Percentiles rank a stretch among this genome's conserved stretches.
Evolutionary conservation across 1,284 basidiomycete genomes (phyloP).

Genomic region (Polyporus tsugae): DNA sequence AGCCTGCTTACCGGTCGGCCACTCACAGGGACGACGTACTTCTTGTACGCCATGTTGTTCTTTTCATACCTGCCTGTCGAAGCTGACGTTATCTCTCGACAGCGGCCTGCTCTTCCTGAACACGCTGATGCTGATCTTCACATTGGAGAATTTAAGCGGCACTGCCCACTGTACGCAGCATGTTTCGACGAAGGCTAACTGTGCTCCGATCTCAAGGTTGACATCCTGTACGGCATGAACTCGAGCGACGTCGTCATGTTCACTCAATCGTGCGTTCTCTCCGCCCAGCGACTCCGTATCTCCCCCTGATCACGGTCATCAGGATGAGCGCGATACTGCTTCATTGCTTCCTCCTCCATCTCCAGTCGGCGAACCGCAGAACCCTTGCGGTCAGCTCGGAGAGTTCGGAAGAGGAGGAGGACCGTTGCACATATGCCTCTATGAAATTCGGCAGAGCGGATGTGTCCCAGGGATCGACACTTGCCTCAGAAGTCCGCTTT

Average conservation of each 20-base stretch:
- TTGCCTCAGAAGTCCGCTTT: background rate
- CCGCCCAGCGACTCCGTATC: background rate
- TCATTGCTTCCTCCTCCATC: constrained; percentile 2
- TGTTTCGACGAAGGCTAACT: no score
- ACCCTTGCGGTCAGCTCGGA: background rate
- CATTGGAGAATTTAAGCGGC: background rate
- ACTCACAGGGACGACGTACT: background rate
- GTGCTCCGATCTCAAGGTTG: no score
- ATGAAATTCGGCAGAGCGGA: background rate
- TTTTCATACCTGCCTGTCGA: background rate
- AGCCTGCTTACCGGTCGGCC: background rate
- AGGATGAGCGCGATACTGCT: background rate
- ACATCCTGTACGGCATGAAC: constrained; percentile 9
- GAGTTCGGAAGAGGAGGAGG: background rate
- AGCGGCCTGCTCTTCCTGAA: constrained; percentile 1
- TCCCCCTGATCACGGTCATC: background rate
- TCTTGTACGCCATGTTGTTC: background rate
- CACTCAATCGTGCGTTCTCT: background rate
- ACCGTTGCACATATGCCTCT: background rate
- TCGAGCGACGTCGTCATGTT: constrained; percentile 6
- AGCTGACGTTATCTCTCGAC: background rate
- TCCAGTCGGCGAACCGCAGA: constrained; percentile 2
- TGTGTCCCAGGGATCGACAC: background rate
- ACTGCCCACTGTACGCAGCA: no score
- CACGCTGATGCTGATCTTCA: background rate